Evolutionary conservation across 768 basidiomycete species (phyloP), one percentile per base, ranked within the genome.

Genomic region (Collybia sp.): DNA sequence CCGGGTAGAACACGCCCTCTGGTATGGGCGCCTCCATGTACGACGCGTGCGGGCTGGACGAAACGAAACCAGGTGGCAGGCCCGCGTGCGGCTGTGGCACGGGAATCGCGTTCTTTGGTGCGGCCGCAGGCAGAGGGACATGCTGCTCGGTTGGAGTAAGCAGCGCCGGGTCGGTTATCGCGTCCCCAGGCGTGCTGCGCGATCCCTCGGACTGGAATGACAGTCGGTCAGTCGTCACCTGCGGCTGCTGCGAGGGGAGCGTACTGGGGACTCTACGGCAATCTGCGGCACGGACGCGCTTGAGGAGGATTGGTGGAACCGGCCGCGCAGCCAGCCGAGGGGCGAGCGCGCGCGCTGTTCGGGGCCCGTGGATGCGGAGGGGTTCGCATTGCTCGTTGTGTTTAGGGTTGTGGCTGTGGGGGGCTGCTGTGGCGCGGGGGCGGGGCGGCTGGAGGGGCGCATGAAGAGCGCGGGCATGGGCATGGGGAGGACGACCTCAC

Each of bases 211-310:
- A 34, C 65, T 63, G 6, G 73, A 72, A 74, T 77, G 33, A 18
- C 13, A 17, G 46, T 11, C 31, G 37, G 34, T n/a, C n/a, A 40
- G 47, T 36, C 41, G 19, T 30, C 12, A 43, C 25, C 12, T 11
- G 32, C 11, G 34, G 20, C 20, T 37, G 31, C 2, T 15, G 34
- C 12, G 44, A 18, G 42, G n/a, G 16, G 25, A 16, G 59, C 69
- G 30, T 53, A 77, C 76, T 11, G 76, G 77, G 12, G 76, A 66
- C 56, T 75, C 66, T 25, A 78, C 64, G 32, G 69, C 50, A 44
- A 77, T 77, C 32, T 65, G 62, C 2, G 68, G 70, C 15, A 76
- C 62, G 33, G 64, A 67, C 12, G 57, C 53, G 30, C 58, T 58
- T 0, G 72, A 73, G 6, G 48, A 36, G 2, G 58, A 57, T 3